A percentile compares a stretch with the other conserved stretches of the same genome.
These are phyloP conservation scores for Blastobotrys muscicola DNA, from an alignment of 805 yeast species.

Conservation along the genomic window DNA sequence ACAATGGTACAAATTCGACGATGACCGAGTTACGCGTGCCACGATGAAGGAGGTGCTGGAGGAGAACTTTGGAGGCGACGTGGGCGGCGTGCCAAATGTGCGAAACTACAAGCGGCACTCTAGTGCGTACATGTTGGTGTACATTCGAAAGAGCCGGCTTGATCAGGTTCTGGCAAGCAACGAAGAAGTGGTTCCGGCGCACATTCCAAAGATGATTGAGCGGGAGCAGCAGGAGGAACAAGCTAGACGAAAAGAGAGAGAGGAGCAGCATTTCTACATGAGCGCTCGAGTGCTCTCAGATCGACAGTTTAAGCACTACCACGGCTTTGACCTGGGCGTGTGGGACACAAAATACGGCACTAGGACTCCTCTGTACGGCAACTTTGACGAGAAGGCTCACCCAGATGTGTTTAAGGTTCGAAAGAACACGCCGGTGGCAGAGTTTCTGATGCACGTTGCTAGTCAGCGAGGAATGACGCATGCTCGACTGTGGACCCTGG, in stretches of 20 bases:
- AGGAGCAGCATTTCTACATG: slow-evolving; percentile 60
- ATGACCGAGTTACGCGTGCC: slow-evolving; percentile 85
- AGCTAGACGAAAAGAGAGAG: slow-evolving; percentile 45
- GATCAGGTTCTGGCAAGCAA: slow-evolving; percentile 48
- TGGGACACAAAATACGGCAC: slow-evolving; percentile 35
- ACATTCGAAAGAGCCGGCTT: slow-evolving; percentile 57
- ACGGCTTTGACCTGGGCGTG: slow-evolving; percentile 71
- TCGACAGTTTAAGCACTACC: slow-evolving; percentile 45
- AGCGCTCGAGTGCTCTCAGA: slow-evolving; percentile 48
- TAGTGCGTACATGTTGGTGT: slow-evolving; percentile 95
- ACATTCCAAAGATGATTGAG: slow-evolving; percentile 56
- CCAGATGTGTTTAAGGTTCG: slow-evolving; percentile 44
- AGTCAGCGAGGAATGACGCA: slow-evolving; percentile 8
- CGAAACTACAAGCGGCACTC: slow-evolving; percentile 64
- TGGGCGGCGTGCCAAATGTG: slow-evolving; percentile 4
- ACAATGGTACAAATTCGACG: slow-evolving; percentile 89
- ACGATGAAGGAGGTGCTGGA: slow-evolving; percentile 79
- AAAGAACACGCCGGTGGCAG: slow-evolving; percentile 45
- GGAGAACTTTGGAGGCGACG: slow-evolving; percentile 80
- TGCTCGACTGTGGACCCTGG: slow-evolving; percentile 56
- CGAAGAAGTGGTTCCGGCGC: slow-evolving; percentile 53
- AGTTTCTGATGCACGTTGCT: slow-evolving; percentile 28
- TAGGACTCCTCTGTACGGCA: slow-evolving; percentile 2
- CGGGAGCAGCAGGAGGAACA: slow-evolving; percentile 53
- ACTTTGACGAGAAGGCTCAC: slow-evolving; percentile 32